Conservation (phyloP, 805 yeast genomes). For the Candida sakaeoensis region DNA sequence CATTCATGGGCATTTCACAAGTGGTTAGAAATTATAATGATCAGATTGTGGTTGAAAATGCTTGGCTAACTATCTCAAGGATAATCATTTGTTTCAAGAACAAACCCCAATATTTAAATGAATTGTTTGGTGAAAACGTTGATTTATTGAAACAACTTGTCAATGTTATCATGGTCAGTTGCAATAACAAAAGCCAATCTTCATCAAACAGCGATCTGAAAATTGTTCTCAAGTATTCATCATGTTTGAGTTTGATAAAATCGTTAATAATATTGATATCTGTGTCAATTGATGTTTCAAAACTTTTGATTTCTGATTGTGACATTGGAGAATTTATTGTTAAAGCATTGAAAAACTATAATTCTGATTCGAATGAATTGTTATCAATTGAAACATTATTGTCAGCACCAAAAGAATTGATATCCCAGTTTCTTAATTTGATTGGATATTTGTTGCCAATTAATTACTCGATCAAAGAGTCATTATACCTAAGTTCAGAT, state of each 20-base stretch:
- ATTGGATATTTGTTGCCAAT: slow-evolving; percentile 58
- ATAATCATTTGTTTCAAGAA: slow-evolving; percentile 48
- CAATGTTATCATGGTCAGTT: slow-evolving; percentile 21
- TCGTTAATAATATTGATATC: slow-evolving; percentile 45
- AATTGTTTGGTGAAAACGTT: slow-evolving; percentile 27
- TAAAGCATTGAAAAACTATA: slow-evolving; percentile 48
- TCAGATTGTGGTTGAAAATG: slow-evolving; percentile 54
- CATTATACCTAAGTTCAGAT: slow-evolving; percentile 25
- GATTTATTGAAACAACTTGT: slow-evolving; percentile 21
- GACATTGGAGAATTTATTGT: slow-evolving; percentile 46
- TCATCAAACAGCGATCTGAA: slow-evolving; percentile 15
- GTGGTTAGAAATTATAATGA: slow-evolving; percentile 58
- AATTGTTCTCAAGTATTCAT: slow-evolving; percentile 28
- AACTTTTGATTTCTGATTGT: slow-evolving; percentile 44
- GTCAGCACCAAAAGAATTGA: slow-evolving; percentile 67
- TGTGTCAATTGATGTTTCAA: slow-evolving; percentile 39
- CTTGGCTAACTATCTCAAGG: slow-evolving; percentile 61
- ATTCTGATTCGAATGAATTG: slow-evolving; percentile 25
- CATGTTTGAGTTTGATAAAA: slow-evolving; percentile 39
- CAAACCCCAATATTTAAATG: slow-evolving; percentile 43
- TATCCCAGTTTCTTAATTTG: slow-evolving; percentile 51
- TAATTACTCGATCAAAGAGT: slow-evolving; percentile 22
- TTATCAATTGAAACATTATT: slow-evolving; percentile 64
- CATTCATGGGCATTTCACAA: slow-evolving; percentile 56
- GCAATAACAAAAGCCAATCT: slow-evolving; percentile 21